Conservation (phyloP, 2,329 filamentous ascomycete genomes). For the Claviceps quebecensis region DNA sequence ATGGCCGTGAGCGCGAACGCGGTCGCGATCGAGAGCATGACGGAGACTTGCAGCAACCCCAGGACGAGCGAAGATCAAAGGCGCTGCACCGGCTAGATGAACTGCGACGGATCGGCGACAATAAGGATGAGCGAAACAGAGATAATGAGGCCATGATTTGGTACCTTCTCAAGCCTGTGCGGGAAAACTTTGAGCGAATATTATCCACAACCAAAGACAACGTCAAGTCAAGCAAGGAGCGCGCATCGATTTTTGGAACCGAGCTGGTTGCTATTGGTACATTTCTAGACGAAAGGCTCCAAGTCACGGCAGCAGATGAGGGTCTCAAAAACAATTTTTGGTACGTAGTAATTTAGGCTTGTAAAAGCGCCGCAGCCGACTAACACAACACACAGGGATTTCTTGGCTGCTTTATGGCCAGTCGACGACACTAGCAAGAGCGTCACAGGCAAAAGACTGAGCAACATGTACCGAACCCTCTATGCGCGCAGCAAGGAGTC, state of each 20-base stretch:
- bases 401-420: constrained; percentile 31
- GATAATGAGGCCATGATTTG: constrained; percentile 34
- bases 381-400: constrained; percentile 24
- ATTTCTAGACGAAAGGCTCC: constrained; percentile 37
- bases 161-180: constrained; percentile 42
- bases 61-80: constrained; percentile 27
- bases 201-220: constrained; percentile 47
- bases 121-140: constrained; percentile 32
- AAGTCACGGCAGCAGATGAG: constrained; percentile 26
- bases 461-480: constrained; percentile 30
- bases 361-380: neutral
- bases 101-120: constrained; percentile 31
- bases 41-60: constrained; percentile 18
- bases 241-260: constrained; percentile 46
- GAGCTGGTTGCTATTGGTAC: constrained; percentile 49
- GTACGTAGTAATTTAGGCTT: constrained; percentile 19
- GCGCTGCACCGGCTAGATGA: constrained; percentile 28
- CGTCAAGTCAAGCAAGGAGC: constrained; percentile 46
- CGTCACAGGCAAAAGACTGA: constrained; percentile 29
- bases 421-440: constrained; percentile 30
- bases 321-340: constrained; percentile 36
- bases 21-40: constrained; percentile 12
- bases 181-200: constrained; percentile 44
- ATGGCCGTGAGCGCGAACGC: constrained; percentile 13
- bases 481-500: constrained; percentile 19